Evolutionary conservation across 169 alveolate genomes (phyloP), one percentile per base, ranked within the genome.

Genomic region (Eimeria acervulina): DNA sequence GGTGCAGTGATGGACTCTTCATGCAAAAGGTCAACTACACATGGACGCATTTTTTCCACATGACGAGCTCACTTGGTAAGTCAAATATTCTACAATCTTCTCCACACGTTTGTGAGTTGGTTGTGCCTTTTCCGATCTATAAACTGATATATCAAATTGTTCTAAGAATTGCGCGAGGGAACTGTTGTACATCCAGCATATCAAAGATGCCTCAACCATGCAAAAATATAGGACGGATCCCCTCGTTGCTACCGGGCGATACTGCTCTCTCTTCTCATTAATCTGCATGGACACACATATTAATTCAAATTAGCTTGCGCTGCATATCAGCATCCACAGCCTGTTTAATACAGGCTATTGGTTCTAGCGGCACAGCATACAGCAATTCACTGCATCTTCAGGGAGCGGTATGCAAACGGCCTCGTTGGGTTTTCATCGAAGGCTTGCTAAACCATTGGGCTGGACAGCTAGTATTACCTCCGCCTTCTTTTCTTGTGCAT

Each of bases 181-280:
- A 76, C 99, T 98, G 97, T 99, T 98, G 97, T 99, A 99, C 99
- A 99, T 99, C 99, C 99, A 98, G 80, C 98, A 98, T 74, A 99
- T 99, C 95, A 98, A 97, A 36, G 99, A 98, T 98, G 99, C 98
- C 96, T 99, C 99, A 61, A 98, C 99, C 88, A 98, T 98, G 87
- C 99, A 98, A 98, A 98, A 98, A 96, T 98, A 98, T 96, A 99
- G 98, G 28, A 99, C 98, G 95, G 99, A 98, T 94, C 99, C 99
- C 90, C 99, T 97, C 21, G 99, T 98, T 72, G 99, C 99, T 44
- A 99, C 97, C 97, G 99, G 96, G 96, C 99, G 97, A 97, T 98
- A 98, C 96, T 98, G 98, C 97, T 99, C 99, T 96, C 99, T 98
- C 98, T 99, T 99, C 96, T 99, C 99, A 96, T 98, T 98, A 96